A percentile compares a stretch with the other conserved stretches of the same genome.
Conservation (phyloP, 2,329 filamentous ascomycete species). For the Colletotrichum navitas region DNA sequence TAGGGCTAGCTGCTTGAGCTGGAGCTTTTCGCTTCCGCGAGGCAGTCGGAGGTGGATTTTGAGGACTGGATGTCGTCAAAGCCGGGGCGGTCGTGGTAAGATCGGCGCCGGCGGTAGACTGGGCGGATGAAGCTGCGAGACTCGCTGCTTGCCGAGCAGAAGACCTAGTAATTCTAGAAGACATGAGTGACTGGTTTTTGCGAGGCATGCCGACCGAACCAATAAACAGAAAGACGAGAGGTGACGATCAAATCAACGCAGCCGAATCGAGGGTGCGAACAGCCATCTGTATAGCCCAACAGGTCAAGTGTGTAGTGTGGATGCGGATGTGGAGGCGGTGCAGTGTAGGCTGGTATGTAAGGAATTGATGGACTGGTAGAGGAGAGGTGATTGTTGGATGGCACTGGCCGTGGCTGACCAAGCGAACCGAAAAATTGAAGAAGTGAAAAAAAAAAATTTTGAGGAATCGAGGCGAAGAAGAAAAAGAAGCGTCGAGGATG, state of each 20-base stretch:
- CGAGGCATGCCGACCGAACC: conserved; percentile 35
- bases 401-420: conserved; percentile 28
- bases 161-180: conserved; percentile 95
- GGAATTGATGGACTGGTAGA: conserved; percentile 28
- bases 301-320: conserved; percentile 26
- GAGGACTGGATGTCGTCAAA: conserved; percentile 54
- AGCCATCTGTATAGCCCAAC: conserved; percentile 35
- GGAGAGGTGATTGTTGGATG: conserved; percentile 17
- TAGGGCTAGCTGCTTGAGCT: conserved; percentile 63
- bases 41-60: conserved; percentile 60
- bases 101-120: conserved; percentile 55
- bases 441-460: not conserved
- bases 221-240: conserved; percentile 39
- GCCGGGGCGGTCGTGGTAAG: conserved; percentile 57
- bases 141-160: conserved; percentile 89
- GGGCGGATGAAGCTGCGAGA: conserved; percentile 63
- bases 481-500: conserved; percentile 16
- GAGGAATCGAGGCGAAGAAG: conserved; percentile 11
- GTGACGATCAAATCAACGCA: conserved; percentile 19
- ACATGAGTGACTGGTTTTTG: conserved; percentile 78
- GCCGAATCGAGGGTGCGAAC: conserved; percentile 20
- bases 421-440: not conserved
- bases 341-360: conserved; percentile 39
- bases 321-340: conserved; percentile 32
- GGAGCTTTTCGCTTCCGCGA: conserved; percentile 83